Evolutionary conservation across 805 yeast species (phyloP).

Genomic region (Millerozyma miso): DNA sequence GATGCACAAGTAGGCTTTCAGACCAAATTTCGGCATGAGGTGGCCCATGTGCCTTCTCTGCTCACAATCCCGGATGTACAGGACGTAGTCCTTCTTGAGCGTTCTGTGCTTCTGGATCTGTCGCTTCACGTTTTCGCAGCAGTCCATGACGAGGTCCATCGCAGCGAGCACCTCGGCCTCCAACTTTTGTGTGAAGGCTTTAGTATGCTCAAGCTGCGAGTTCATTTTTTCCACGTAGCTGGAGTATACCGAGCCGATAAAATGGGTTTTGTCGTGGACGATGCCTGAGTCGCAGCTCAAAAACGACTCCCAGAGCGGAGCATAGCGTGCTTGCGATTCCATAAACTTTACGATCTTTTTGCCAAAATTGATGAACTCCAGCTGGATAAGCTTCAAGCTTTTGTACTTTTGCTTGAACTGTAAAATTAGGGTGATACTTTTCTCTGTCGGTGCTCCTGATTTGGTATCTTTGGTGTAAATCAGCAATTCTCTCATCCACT

Average conservation of each 20-base stretch:
- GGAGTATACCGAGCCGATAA: conserved; percentile 7
- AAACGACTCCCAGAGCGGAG: conserved; percentile 8
- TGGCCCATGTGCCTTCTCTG: conserved; percentile 2
- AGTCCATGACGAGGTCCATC: conserved; percentile 3
- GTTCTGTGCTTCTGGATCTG: conserved; percentile 5
- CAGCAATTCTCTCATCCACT: not conserved
- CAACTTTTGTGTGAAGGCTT: conserved; percentile 1
- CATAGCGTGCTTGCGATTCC: conserved; percentile 3
- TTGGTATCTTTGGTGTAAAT: not conserved
- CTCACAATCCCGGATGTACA: conserved; percentile 3
- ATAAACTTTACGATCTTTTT: conserved; percentile 2
- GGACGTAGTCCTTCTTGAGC: conserved; percentile 4
- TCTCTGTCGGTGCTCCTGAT: not conserved
- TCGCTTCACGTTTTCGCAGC: conserved; percentile 6
- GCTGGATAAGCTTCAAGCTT: conserved; percentile 3
- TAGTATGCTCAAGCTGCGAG: conserved; percentile 5
- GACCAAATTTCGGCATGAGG: conserved; percentile 2
- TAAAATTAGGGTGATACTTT: not conserved
- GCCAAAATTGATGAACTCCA: not conserved
- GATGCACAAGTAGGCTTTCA: conserved; percentile 8
- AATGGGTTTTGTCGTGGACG: conserved; percentile 1
- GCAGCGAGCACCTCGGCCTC: conserved; percentile 5
- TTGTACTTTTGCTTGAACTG: conserved; percentile 5
- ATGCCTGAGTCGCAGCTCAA: not conserved
- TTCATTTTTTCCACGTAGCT: conserved; percentile 6